Evolutionary conservation across 1,139 yeast species (phyloP), one percentile per base, ranked within the genome.

Genomic region (Tardiomyces depauwii): DNA sequence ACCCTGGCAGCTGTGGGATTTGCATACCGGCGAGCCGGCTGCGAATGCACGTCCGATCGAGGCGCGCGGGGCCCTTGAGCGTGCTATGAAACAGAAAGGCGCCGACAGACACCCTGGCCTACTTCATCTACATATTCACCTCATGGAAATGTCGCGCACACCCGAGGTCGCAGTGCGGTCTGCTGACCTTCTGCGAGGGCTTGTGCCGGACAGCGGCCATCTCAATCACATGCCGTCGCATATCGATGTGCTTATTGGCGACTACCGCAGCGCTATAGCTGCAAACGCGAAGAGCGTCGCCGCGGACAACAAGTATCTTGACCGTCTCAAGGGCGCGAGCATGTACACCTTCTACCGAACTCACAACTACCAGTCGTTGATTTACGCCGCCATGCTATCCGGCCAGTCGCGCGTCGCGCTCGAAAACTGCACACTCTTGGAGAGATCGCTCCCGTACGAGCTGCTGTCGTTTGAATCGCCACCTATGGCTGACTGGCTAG

Each of bases 151-250:
- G 44, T 42, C 44, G 4, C 36, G 36, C 19, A 42, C 33, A 6
- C 43, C 46, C 30, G 43, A 41, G 30, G 6, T 16, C 3, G 46
- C 43, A 3, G 30, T 44, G 7, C 18, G 12, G 11, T 27, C 42
- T 18, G 46, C 43, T 11, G 46, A 44, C 23, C 4, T 19, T 12
- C 39, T 44, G 11, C 33, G 46, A 5, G 43, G 39, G 2, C 43
- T 44, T 16, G 39, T 44, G 18, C 46, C 46, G 12, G 46, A 44
- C 25, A 28, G 33, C 14, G 46, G 46, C 13, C 46, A 44, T 44
- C 25, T 41, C 30, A 21, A 21, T 16, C 46, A 44, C 41, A 44
- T 44, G 46, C 43, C 46, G 14, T 23, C 43, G 11, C 46, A 44
- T 33, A 16, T 44, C n/a, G 43, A 44, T 25, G 46, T 44, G 9